Conservation (phyloP, 2,329 filamentous ascomycete genomes). For the Talaromyces pinophilus region DNA sequence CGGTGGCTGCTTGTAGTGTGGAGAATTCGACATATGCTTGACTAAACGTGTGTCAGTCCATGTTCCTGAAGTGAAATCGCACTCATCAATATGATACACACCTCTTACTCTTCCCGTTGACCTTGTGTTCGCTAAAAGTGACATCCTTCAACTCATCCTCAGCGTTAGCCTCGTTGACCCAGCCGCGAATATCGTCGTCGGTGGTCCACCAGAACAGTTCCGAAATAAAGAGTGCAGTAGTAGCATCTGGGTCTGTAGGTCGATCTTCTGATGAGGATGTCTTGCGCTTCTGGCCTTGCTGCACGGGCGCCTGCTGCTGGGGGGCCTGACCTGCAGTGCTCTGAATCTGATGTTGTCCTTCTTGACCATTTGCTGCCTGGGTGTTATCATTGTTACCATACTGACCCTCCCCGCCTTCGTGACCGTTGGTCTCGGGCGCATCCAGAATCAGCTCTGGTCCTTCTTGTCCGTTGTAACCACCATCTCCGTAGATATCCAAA, state of each 20-base stretch:
- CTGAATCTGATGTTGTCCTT: conserved; percentile 16
- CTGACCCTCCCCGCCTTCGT: conserved; percentile 28
- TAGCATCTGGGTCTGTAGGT: conserved; percentile 60
- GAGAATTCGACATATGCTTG: conserved; percentile 84
- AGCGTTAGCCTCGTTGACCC: conserved; percentile 74
- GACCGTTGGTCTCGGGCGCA: conserved; percentile 37
- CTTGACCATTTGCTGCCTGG: conserved; percentile 31
- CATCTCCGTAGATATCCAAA: conserved; percentile 70
- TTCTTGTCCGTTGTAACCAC: conserved; percentile 48
- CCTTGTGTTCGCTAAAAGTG: conserved; percentile 97
- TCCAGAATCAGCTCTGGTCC: conserved; percentile 44
- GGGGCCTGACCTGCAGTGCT: conserved; percentile 25
- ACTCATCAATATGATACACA: conserved; percentile 48
- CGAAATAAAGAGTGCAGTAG: conserved; percentile 76
- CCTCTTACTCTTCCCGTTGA: conserved; percentile 99
- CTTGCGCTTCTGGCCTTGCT: conserved; percentile 64
- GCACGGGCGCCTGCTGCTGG: conserved; percentile 52
- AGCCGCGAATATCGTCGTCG: conserved; percentile 90
- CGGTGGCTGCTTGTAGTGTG: conserved; percentile 80
- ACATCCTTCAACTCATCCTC: conserved; percentile 88
- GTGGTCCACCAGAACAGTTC: conserved; percentile 97
- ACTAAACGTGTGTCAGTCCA: conserved; percentile 37
- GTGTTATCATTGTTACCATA: conserved; percentile 30
- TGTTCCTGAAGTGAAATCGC: too few species aligned
- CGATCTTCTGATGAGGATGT: conserved; percentile 51